Base-by-base conservation (phyloP, 352 stramenopile species). In the Globisporangium cederbergense region DNA sequence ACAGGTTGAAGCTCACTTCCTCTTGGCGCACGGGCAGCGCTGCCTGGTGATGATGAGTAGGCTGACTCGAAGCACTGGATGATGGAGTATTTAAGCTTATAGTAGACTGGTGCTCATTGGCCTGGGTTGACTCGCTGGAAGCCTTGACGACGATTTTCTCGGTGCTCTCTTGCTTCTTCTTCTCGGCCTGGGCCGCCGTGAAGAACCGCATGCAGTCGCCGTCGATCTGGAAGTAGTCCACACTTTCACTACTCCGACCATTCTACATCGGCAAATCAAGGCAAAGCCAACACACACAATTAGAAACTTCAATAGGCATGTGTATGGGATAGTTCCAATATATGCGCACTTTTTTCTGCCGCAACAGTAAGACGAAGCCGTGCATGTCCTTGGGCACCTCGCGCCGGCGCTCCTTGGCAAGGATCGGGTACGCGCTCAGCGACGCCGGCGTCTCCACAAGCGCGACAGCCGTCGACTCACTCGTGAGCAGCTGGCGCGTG, bases 1-100 rank as follows among this genome's bases (percentile, higher is more conserved):
- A 79, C 20, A 93, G 64, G 38, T 88, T 89, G 69, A 93, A 93
- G 59, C 74, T 89, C 53, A 93, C 70, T 25, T 90, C 80, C 60
- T 80, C 76, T 22, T 77, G 72, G 2, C 67, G 51, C 2, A 91
- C 82, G 14, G 79, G 79, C 32, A 89, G 70, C 7, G 68, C 65
- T n/a, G 67, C 57, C 30, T 73, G 69, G 38, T 60, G 36, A 3
- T 47, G 42, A 47, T 18, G 40, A n/a, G 10, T 7, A 18, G 5
- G 40, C 3, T 53, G 40, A 25, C 25, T 56, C 36, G 36, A 42
- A 11, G 11, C 14, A 34, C 25, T 53, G 14, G 14, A 9, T 30
- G 49, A 18, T 42, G 36, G 10, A 13, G 22, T 28, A 28, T 34
- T 38, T 42, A n/a, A n/a, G 14, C 5, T 20, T 1, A 10, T 28